Percentiles rank a stretch among this genome's conserved stretches.
phyloP scores from a whole-genome alignment of 306 rosid species.

The Comarum palustre region DNA sequence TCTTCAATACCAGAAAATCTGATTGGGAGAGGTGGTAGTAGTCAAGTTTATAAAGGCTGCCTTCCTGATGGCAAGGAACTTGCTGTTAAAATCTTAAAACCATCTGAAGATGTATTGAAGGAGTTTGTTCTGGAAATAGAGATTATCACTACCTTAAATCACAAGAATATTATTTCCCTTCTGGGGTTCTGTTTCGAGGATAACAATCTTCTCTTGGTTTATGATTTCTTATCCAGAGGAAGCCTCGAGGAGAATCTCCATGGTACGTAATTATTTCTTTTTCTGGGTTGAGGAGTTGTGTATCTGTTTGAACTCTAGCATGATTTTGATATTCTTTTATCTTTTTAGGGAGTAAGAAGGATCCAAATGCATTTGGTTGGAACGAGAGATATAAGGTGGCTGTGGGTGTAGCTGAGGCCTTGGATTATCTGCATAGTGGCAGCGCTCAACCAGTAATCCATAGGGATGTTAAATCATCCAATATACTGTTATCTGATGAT shows the following conservation, averaged over 20 bases:
- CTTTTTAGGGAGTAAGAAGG: slow-evolving; percentile 59
- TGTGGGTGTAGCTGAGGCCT: slow-evolving; percentile 83
- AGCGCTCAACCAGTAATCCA: slow-evolving; percentile 70
- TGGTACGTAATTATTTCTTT: slow-evolving; percentile 39
- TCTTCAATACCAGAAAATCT: slow-evolving; percentile 61
- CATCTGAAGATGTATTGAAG: slow-evolving; percentile 67
- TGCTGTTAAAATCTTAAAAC: slow-evolving; percentile 87
- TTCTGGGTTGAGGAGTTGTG: neutral
- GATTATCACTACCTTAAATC: slow-evolving; percentile 74
- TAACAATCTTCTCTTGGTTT: slow-evolving; percentile 76
- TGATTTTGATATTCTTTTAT: neutral
- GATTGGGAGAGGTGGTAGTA: slow-evolving; percentile 92
- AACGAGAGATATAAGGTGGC: slow-evolving; percentile 86
- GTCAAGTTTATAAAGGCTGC: slow-evolving; percentile 83
- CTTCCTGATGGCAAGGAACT: slow-evolving; percentile 88
- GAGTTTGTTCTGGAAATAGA: slow-evolving; percentile 86
- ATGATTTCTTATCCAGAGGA: slow-evolving; percentile 89
- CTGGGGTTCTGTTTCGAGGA: slow-evolving; percentile 89
- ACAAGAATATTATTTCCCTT: slow-evolving; percentile 83
- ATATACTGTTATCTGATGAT: slow-evolving; percentile 74
- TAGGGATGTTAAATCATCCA: slow-evolving; percentile 88
- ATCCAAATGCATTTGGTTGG: slow-evolving; percentile 69
- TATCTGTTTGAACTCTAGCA: neutral
- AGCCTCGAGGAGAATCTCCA: slow-evolving; percentile 96
- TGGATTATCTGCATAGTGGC: slow-evolving; percentile 70